Percentiles rank a stretch among this genome's conserved stretches.
phyloP scores from a whole-genome alignment of 139 green algal genomes.

The Chara braunii region DNA sequence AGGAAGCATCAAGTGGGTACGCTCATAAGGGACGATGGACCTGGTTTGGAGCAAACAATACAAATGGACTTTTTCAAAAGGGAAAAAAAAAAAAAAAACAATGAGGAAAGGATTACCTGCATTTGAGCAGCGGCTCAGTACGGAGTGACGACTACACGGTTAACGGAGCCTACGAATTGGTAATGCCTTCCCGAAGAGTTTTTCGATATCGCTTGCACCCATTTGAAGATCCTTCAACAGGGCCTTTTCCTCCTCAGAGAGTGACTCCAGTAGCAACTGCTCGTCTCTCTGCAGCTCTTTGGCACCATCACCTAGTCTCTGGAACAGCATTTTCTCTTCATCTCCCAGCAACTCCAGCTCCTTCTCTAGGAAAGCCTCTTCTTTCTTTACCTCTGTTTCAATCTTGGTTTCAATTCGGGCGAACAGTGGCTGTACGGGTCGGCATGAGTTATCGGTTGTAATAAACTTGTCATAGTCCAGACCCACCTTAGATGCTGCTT shows the following conservation, averaged over 20 bases:
- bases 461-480: constrained; percentile 51
- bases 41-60: not conserved
- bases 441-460: constrained; percentile 77
- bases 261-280: constrained; percentile 12
- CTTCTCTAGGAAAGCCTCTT: constrained; percentile 7
- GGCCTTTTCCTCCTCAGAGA: constrained; percentile 16
- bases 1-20: too few relatives aligned
- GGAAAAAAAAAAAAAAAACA: too few relatives aligned
- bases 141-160: not conserved
- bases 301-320: not conserved
- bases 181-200: constrained; percentile 5
- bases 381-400: constrained; percentile 16
- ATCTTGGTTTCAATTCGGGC: constrained; percentile 27
- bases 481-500: constrained; percentile 27
- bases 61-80: not conserved
- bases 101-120: too few relatives aligned
- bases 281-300: constrained; percentile 20
- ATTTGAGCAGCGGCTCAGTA: not conserved
- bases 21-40: not conserved
- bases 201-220: not conserved
- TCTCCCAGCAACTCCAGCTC: not conserved
- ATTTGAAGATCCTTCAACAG: constrained; percentile 2
- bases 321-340: too few relatives aligned
- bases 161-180: not conserved
- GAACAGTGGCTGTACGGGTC: constrained; percentile 45